Evolutionary conservation across 2,329 filamentous ascomycete genomes (phyloP), one percentile per base, ranked within the genome.

Genomic region (Penicillium thymicola): DNA sequence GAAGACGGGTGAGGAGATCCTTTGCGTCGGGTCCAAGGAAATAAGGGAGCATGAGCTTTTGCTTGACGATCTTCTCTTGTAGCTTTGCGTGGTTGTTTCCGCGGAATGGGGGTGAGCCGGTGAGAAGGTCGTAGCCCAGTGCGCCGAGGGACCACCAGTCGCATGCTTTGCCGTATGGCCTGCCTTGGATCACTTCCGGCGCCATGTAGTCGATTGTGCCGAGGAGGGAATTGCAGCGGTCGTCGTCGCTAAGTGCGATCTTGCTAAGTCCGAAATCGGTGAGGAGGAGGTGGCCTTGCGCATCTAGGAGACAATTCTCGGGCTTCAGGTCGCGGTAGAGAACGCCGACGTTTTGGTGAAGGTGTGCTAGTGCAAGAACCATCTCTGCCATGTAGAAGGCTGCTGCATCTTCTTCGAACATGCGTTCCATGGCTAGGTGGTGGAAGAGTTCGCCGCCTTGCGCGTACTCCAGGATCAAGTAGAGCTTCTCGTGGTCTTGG

Each of bases 371-470:
- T 30, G 94, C 95, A 25, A 99, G 85, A 5, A 96, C 86, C 86
- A 99, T 95, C 77, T 99, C 92, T 0, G 92, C 95, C 90, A 97
- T 96, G 82, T 99, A 99, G 75, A 97, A 99, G 1, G 92, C 90
- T 0, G 93, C 89, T 2, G 89, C 89, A 16, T 89, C 82, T 76
- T 97, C 93, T 14, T 89, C 83, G 65, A 99, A 97, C 90, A 97
- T 97, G 73, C 91, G 90, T 73, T 97, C 92, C 63, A 91, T 89
- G 57, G 87, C 90, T 27, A 99, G 82, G 69, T 97, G 93, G n/a
- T 90, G 92, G 72, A 99, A 99, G 6, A 99, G 82, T 76, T 99
- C 95, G 55, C 95, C 94, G 37, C 95, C 95, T 73, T 96, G 90
- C 5, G 94, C 94, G 73, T 99, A 99, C 76, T 99, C 93, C 25